Conservation (phyloP, 768 basidiomycete species). For the Tulasnella calospora region DNA sequence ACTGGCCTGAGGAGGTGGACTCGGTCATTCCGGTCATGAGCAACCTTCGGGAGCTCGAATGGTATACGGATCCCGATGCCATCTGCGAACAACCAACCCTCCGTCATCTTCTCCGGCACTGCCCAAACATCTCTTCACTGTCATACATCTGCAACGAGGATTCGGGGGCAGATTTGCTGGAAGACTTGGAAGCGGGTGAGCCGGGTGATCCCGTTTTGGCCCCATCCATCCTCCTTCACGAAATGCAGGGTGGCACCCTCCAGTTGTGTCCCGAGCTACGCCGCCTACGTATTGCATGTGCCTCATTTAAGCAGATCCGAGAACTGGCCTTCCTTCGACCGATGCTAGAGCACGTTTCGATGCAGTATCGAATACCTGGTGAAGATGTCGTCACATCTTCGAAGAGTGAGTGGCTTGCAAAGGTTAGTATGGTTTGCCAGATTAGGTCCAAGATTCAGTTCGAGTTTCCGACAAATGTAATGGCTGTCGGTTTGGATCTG, state of each 20-base stretch:
- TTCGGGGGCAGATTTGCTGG: not conserved
- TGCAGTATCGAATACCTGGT: not conserved
- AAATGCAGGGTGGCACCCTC: not conserved
- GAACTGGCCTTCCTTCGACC: not conserved
- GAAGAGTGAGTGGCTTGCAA: not conserved
- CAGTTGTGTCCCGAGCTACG: not conserved
- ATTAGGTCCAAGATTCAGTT: not conserved
- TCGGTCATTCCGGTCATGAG: not conserved
- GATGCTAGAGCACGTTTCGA: not conserved
- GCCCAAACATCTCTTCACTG: not conserved
- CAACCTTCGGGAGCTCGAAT: not conserved
- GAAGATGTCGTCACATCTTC: not conserved
- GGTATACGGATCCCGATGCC: not conserved
- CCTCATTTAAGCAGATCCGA: not conserved
- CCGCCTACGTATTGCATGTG: not conserved
- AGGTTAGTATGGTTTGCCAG: not conserved
- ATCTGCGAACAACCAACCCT: not conserved
- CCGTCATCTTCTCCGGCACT: not conserved
- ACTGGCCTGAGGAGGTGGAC: not conserved
- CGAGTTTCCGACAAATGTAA: not conserved
- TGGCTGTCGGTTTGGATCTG: too few species aligned
- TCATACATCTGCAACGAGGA: not conserved
- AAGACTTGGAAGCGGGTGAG: not conserved
- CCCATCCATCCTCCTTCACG: not conserved
- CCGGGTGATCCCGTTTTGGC: not conserved